These are phyloP conservation scores for Datisca glomerata DNA, from an alignment of 306 rosid genomes.

Conservation along the genomic window DNA sequence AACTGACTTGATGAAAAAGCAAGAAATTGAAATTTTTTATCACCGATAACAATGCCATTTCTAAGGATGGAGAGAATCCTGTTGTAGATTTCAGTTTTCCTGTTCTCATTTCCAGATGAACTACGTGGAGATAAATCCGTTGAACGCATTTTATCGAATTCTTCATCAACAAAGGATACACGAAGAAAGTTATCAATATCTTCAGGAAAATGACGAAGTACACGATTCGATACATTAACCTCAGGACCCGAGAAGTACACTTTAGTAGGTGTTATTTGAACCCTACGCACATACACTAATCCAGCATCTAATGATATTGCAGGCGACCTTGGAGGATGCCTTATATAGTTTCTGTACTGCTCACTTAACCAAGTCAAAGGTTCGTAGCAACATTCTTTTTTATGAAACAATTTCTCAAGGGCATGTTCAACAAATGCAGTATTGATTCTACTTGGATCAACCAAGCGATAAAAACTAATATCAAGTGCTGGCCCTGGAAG, in stretches of 20 bases:
- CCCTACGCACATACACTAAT: slow-evolving; percentile 22
- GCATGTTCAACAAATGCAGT: slow-evolving; percentile 22
- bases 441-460: slow-evolving; percentile 15
- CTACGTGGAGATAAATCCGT: too few species aligned
- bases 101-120: too few species aligned
- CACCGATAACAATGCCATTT: slow-evolving; percentile 56
- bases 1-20: slow-evolving; percentile 88
- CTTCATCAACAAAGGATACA: slow-evolving; percentile 35
- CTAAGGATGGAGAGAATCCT: slow-evolving; percentile 52
- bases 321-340: slow-evolving; percentile 9
- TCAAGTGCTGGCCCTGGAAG: slow-evolving; percentile 27
- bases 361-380: slow-evolving; percentile 21
- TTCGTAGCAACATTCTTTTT: slow-evolving; percentile 26
- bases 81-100: slow-evolving; percentile 44
- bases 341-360: slow-evolving; percentile 8
- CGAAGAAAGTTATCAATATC: slow-evolving; percentile 35
- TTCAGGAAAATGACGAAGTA: slow-evolving; percentile 16
- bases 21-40: slow-evolving; percentile 67
- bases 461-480: slow-evolving; percentile 16
- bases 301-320: slow-evolving; percentile 27
- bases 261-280: slow-evolving; percentile 29
- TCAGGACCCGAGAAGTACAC: slow-evolving; percentile 38
- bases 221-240: slow-evolving; percentile 31
- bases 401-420: slow-evolving; percentile 17
- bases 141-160: slow-evolving; percentile 21